Conservation (phyloP, 805 yeast genomes). For the Candida krabiensis region DNA sequence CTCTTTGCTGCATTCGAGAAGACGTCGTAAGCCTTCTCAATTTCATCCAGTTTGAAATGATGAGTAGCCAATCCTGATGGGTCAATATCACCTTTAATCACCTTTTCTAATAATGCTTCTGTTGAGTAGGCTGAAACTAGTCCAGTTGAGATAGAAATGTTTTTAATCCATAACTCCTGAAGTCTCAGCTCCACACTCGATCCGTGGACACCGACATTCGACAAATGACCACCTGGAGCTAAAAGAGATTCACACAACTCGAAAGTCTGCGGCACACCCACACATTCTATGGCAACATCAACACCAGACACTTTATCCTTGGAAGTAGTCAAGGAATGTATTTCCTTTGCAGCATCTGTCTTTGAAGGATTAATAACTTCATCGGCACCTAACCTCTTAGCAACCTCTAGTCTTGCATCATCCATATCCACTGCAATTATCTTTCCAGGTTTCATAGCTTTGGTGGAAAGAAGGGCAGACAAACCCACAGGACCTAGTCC, state of each 20-base stretch:
- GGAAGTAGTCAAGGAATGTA: slow-evolving; percentile 33
- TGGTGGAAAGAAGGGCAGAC: slow-evolving; percentile 58
- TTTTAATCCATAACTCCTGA: slow-evolving; percentile 47
- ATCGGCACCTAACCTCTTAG: slow-evolving; percentile 61
- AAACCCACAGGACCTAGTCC: slow-evolving; percentile 72
- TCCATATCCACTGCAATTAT: slow-evolving; percentile 60
- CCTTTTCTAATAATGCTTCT: slow-evolving; percentile 35
- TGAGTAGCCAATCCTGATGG: slow-evolving; percentile 59
- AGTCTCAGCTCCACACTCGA: slow-evolving; percentile 39
- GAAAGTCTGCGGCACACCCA: slow-evolving; percentile 64
- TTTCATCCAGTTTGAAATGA: slow-evolving; percentile 53
- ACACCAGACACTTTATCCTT: slow-evolving; percentile 46
- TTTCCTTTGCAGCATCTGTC: slow-evolving; percentile 37
- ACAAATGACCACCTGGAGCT: slow-evolving; percentile 60
- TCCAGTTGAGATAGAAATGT: slow-evolving; percentile 46
- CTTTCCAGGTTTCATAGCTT: slow-evolving; percentile 51
- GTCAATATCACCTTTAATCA: slow-evolving; percentile 40
- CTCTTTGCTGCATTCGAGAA: slow-evolving; percentile 52
- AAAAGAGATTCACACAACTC: slow-evolving; percentile 56
- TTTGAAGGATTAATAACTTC: slow-evolving; percentile 53
- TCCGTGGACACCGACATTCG: slow-evolving; percentile 63
- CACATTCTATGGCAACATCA: slow-evolving; percentile 64
- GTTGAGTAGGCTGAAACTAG: slow-evolving; percentile 50
- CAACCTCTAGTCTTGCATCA: slow-evolving; percentile 57
- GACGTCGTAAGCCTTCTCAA: slow-evolving; percentile 61